Percentiles rank a stretch among this genome's conserved stretches.
Conservation (phyloP, 495 filamentous ascomycete species). For the Cercophora newfieldiana region DNA sequence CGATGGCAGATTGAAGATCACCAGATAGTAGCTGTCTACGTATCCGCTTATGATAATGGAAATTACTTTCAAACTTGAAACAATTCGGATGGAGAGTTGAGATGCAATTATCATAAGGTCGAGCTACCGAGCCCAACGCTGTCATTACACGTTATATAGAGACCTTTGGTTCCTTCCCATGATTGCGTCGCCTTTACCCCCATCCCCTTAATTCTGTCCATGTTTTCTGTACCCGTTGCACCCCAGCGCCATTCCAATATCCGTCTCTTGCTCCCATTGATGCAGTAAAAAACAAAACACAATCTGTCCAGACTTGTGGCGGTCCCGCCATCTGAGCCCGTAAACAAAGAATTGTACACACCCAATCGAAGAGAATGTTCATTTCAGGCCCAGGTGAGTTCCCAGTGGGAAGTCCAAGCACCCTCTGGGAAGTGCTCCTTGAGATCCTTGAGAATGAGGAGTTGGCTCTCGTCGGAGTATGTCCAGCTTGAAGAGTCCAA, state of each 20-base stretch:
- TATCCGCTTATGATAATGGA: background rate
- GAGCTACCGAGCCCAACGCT: too few relatives aligned
- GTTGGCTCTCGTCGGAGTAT: slow-evolving; percentile 40
- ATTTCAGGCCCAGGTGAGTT: slow-evolving; percentile 25
- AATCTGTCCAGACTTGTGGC: background rate
- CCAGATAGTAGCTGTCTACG: background rate
- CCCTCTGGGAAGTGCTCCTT: slow-evolving; percentile 20
- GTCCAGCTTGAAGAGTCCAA: slow-evolving; percentile 44
- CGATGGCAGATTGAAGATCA: too few relatives aligned
- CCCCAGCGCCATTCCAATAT: background rate
- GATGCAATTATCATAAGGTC: too few relatives aligned
- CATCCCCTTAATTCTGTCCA: too few relatives aligned
- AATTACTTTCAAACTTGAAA: background rate
- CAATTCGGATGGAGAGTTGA: background rate
- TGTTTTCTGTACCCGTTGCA: too few relatives aligned
- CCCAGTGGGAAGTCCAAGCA: slow-evolving; percentile 28
- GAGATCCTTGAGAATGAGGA: slow-evolving; percentile 21
- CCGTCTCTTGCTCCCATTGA: background rate
- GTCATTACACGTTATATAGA: too few relatives aligned
- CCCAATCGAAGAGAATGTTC: background rate
- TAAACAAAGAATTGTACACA: background rate
- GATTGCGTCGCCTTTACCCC: too few relatives aligned
- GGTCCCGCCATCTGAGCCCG: background rate
- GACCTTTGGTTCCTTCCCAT: too few relatives aligned
- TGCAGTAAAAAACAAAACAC: too few relatives aligned